Base-by-base conservation (phyloP, 2,329 filamentous ascomycete species). In the Aureobasidium sp. region DNA sequence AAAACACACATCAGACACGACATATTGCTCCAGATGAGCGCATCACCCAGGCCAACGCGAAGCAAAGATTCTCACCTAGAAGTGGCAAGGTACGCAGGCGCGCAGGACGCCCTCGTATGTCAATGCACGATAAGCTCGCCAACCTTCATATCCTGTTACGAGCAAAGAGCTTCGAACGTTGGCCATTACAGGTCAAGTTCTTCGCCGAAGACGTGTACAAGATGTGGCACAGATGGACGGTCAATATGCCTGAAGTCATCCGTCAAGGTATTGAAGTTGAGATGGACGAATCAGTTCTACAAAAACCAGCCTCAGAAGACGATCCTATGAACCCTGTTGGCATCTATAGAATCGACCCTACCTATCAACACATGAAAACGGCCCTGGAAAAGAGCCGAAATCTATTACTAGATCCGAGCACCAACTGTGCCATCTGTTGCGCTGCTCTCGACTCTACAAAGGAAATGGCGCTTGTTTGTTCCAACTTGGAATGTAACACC, bases 181-280 rank as follows among this genome's bases (percentile, higher is more conserved):
- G 91, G 93, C 93, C 93, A 22, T 78, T 99, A 59, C 83, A 83
- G 59, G 72, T 97, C 51, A 86, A 89, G 27, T 93, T 97, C 74
- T 93, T 96, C 67, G 80, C 80, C 2, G 76, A 78, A 3, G 89
- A 93, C 63, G 86, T 90, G 0, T 82, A 88, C 68, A 76, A 76
- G 22, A 80, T 82, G 1, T 97, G 93, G 93, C 72, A 80, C 20
- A 78, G 74, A 53, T 86, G 83, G 79, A 80, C 79, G 48, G 74
- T 78, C 3, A 73, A 79, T 1, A 78, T 81, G 2, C 73, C 79
- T 53, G 78, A 80, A 53, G 70, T 77, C 34, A 67, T 85, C 14
- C 76, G 79, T 25, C 68, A 71, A 12, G 78, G 76, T 2, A 74
- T 90, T 14, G 66, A 64, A 3, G 62, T 76, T 22, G 67, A 55